These are phyloP conservation scores for Massariosphaeria phaeospora DNA, from an alignment of 495 filamentous ascomycete species.

Conservation along the genomic window DNA sequence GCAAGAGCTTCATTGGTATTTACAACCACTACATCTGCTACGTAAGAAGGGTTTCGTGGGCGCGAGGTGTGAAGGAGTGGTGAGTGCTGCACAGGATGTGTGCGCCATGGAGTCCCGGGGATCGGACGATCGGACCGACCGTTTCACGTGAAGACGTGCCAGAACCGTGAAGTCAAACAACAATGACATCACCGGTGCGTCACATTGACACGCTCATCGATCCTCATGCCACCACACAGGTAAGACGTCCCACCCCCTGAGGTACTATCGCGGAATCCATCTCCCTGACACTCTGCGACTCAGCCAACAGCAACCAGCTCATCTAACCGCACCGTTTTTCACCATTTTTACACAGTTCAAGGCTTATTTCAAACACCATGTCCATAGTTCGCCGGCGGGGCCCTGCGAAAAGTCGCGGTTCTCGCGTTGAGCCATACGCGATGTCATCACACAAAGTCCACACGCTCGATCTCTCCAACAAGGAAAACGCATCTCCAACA, in stretches of 20 bases:
- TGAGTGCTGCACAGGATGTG: too few relatives aligned
- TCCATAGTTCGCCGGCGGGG: neutral
- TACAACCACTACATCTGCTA: too few relatives aligned
- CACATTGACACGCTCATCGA: neutral
- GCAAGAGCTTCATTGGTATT: too few relatives aligned
- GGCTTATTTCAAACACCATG: neutral
- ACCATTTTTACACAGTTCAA: neutral
- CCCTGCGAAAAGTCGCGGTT: neutral
- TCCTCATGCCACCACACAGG: neutral
- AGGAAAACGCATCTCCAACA: slow-evolving; percentile 2
- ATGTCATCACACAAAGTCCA: neutral
- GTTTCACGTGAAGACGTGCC: neutral
- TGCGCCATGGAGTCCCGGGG: too few relatives aligned
- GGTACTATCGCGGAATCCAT: too few relatives aligned
- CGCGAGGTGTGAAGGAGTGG: too few relatives aligned
- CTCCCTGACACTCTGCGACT: neutral
- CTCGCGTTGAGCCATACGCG: neutral
- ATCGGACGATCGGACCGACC: too few relatives aligned
- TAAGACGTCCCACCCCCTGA: neutral
- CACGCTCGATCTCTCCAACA: neutral
- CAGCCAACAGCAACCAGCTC: too few relatives aligned
- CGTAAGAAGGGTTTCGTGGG: too few relatives aligned
- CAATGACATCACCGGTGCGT: neutral
- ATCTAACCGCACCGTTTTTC: too few relatives aligned
- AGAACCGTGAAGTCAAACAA: neutral